A percentile compares a stretch with the other conserved stretches of the same genome.
Evolutionary conservation across 139 green algal genomes (phyloP).

Genomic region (Dunaliella primolecta): DNA sequence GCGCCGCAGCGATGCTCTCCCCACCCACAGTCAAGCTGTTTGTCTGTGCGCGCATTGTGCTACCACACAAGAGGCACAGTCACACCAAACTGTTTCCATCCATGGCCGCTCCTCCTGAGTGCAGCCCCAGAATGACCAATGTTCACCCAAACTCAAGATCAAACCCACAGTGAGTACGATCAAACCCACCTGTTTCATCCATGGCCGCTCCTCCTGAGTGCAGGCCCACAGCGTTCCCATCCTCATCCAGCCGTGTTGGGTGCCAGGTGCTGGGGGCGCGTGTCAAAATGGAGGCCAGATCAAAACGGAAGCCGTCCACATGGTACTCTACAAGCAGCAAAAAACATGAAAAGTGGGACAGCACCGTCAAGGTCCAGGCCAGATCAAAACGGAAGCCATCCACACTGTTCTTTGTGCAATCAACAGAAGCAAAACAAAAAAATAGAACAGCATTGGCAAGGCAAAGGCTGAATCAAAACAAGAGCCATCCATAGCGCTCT

Average conservation of each 20-base stretch:
- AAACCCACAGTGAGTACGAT: too few relatives aligned
- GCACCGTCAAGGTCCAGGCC: constrained; percentile 87
- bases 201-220: background rate
- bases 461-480: constrained; percentile 97
- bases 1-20: too few relatives aligned
- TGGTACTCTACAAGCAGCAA: constrained; percentile 82
- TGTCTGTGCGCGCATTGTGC: too few relatives aligned
- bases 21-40: too few relatives aligned
- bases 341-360: background rate
- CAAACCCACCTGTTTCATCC: background rate
- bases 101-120: too few relatives aligned
- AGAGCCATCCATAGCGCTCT: too few relatives aligned
- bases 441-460: constrained; percentile 59
- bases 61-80: too few relatives aligned
- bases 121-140: too few relatives aligned
- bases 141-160: too few relatives aligned
- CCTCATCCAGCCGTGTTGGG: constrained; percentile 28
- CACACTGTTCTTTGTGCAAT: constrained; percentile 84
- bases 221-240: constrained; percentile 13
- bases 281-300: constrained; percentile 95
- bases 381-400: constrained; percentile 96
- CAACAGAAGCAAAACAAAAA: too few relatives aligned
- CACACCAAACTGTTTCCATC: too few relatives aligned
- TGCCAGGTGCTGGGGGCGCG: constrained; percentile 81
- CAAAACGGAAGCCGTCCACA: constrained; percentile 92